Evolutionary conservation across 2,329 filamentous ascomycete genomes (phyloP), one percentile per base, ranked within the genome.

Genomic region (Colletotrichum tropicicola): DNA sequence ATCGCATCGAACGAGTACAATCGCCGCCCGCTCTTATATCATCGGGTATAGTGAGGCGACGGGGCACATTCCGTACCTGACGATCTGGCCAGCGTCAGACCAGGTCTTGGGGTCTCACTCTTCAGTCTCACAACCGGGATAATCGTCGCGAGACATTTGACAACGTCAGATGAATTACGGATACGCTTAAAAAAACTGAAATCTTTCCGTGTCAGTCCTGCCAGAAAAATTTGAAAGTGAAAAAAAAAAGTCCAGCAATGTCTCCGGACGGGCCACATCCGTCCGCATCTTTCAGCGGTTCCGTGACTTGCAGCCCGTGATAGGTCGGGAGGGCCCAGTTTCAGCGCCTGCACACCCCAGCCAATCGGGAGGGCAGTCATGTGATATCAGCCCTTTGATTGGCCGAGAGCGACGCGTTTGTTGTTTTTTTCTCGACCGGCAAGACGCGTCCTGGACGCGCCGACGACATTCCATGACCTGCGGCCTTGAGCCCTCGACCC

Each of bases 31-130:
- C 23, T 21, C 57, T 65, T 62, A 51, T 62, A 65, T 56, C 57
- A 65, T 65, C 43, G 30, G 41, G 60, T 37, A 25, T 49, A 51
- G 51, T 56, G 45, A 62, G 58, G 54, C 57, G 62, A 35, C 43
- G 37, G 32, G 58, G 19, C 48, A 55, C 62, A 62, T 65, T 65
- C 62, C 62, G 62, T 65, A 62, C 62, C 62, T 65, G 62, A 62
- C 62, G 62, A 65, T 65, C 62, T 51, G 49, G 57, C 57, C 62
- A 65, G 57, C 62, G 25, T 43, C 6, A 48, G 51, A 25, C 32
- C 30, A 32, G 32, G 39, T 59, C 55, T 64, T 64, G 48, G 48
- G 44, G 52, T 37, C 56, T 65, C 49, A 56, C 43, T 19, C 12
- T 32, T 44, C 37, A 53, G 57, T 62, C 49, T 45, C 44, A 62